Evolutionary conservation across 345 rosid species (phyloP), one percentile per base, ranked within the genome.

Genomic region (Lepidium africanum): DNA sequence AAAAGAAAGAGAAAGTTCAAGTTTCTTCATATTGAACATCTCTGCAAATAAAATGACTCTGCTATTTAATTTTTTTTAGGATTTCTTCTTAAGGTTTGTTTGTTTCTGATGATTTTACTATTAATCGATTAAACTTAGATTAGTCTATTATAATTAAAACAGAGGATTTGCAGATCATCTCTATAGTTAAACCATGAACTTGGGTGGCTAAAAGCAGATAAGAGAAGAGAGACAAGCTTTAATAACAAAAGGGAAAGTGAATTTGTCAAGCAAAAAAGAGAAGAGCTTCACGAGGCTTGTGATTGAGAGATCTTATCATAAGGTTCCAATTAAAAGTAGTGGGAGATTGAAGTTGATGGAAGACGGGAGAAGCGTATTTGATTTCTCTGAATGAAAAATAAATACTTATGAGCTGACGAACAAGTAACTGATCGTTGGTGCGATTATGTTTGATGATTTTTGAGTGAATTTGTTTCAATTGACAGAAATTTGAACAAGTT

Each of bases 161-260:
- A 21, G 23, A 21, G 23, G 23, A 21, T 21, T 21, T 21, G 23
- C 23, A 21, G 23, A 21, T 21, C 23, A 21, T 21, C 23, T 21
- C 23, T 21, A 81, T 41, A 9, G 91, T 87, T 35, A 84, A 46
- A 0, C 83, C 87, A 37, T 90, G 94, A 7, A 86, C 79, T 70
- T 86, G 87, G 1, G 80, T 76, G 1, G 75, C 96, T 53, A 79
- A 74, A 11, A 15, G 60, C 9, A 81, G 30, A 27, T 36, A 76
- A 14, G 77, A 71, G 52, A 69, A 2, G 67, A 2, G 76, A 65
- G 27, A 69, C 94, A 90, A 77, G 91, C 87, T 68, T 85, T 86
- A 45, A 87, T 54, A 56, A 83, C 84, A 58, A 86, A 90, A 4
- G 96, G 94, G 36, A 87, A 81, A 3, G 94, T 87, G 79, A 87